Conservation (phyloP, 2,329 filamentous ascomycete species). For the Xylaria sp. region DNA sequence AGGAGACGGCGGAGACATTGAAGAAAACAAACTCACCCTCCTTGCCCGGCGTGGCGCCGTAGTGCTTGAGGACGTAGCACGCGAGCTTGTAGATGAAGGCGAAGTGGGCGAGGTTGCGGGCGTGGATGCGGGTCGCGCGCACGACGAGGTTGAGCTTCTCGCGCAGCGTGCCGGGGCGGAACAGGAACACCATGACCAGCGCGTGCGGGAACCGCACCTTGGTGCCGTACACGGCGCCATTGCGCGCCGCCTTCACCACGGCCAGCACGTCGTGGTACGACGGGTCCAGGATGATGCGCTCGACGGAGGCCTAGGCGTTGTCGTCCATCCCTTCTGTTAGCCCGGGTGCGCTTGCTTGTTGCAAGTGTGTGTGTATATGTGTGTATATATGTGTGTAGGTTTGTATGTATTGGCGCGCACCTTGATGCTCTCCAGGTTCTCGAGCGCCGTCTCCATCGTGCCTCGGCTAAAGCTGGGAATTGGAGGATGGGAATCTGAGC, state of each 20-base stretch:
- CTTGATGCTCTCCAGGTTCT: constrained; percentile 13
- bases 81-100: constrained; percentile 86
- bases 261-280: constrained; percentile 82
- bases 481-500: neutral
- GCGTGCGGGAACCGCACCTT: constrained; percentile 99
- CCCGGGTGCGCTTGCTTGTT: neutral
- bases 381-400: neutral
- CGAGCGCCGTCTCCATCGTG: constrained; percentile 30
- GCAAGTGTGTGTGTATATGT: constrained; percentile 1
- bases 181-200: constrained; percentile 96
- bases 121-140: constrained; percentile 87
- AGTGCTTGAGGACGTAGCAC: constrained; percentile 74
- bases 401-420: constrained; percentile 14
- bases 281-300: constrained; percentile 79
- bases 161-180: constrained; percentile 84
- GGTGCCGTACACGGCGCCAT: constrained; percentile 93
- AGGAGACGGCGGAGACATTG: neutral
- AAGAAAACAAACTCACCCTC: constrained; percentile 46
- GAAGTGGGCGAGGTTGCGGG: constrained; percentile 88
- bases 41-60: constrained; percentile 60
- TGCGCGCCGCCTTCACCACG: constrained; percentile 89
- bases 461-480: constrained; percentile 29
- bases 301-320: constrained; percentile 62
- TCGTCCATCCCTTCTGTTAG: constrained; percentile 5
- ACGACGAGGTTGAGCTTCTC: constrained; percentile 79